Evolutionary conservation across 805 yeast genomes (phyloP).

Genomic region (Pichia eremophila): DNA sequence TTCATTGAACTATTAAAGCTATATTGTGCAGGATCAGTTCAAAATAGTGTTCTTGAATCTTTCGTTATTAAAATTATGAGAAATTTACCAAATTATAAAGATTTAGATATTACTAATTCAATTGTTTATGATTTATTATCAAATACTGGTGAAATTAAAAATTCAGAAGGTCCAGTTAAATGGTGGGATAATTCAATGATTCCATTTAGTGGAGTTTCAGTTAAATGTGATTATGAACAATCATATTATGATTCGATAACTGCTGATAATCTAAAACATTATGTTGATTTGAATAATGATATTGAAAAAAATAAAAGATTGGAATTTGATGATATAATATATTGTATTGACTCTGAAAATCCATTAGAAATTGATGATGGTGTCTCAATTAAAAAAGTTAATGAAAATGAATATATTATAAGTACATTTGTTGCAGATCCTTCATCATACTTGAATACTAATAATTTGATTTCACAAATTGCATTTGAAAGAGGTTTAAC

Average conservation of each 20-base stretch:
- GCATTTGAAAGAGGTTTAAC: slow-evolving; percentile 60
- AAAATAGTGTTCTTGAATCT: slow-evolving; percentile 40
- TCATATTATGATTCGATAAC: slow-evolving; percentile 29
- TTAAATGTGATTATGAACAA: slow-evolving; percentile 35
- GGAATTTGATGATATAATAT: slow-evolving; percentile 44
- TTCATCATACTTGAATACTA: slow-evolving; percentile 45
- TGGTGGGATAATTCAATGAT: slow-evolving; percentile 39
- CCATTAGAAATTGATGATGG: slow-evolving; percentile 97
- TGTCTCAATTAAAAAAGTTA: slow-evolving; percentile 40
- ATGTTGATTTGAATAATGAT: slow-evolving; percentile 14
- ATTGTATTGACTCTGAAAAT: slow-evolving; percentile 70
- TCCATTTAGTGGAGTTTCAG: slow-evolving; percentile 35
- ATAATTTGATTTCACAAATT: slow-evolving; percentile 32
- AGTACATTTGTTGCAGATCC: slow-evolving; percentile 86
- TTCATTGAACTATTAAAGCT: slow-evolving; percentile 40
- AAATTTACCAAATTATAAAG: slow-evolving; percentile 21
- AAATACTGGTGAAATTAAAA: slow-evolving; percentile 21
- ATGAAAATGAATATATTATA: slow-evolving; percentile 31
- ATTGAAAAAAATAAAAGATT: slow-evolving; percentile 20
- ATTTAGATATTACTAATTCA: slow-evolving; percentile 41
- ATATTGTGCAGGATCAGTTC: slow-evolving; percentile 46
- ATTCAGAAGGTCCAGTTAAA: slow-evolving; percentile 38
- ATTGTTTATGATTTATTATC: slow-evolving; percentile 43
- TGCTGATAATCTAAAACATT: slow-evolving; percentile 12
- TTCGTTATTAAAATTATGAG: slow-evolving; percentile 34